Base-by-base conservation (phyloP, 164 flowering plant species). In the Vitis rupestris region DNA sequence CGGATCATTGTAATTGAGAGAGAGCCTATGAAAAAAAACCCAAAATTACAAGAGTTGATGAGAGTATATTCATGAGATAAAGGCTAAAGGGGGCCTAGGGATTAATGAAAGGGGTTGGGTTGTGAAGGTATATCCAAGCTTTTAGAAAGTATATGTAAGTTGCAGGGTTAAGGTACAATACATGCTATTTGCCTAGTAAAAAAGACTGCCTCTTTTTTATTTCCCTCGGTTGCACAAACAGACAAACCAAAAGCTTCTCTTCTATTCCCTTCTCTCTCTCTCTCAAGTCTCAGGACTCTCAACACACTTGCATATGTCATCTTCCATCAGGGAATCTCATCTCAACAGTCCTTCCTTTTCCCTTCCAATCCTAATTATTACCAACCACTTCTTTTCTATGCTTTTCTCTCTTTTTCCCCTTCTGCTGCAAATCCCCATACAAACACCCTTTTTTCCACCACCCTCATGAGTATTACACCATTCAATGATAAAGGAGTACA, bases 161-260 rank as follows among this genome's bases (percentile, higher is more conserved):
- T 64, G 84, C 80, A 81, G 86, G 74, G 67, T 87, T 81, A 77
- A 76, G 81, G 85, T 78, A 82, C 86, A 75, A 70, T 76, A 83
- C 82, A 87, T 86, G 74, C 88, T 72, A 86, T 82, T 85, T 85
- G 87, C 86, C 89, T 82, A 64, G 72, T 73, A 68, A 75, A 82
- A 90, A 77, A 82, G 79, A 75, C 75, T 51, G 68, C 61, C 55
- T 58, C 68, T 84, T 81, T 75, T 73, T 77, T 71, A 60, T 74
- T 59, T 72, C 23, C 52, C 72, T 63, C 68, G 67, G 60, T 69
- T 59, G 67, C 87, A 79, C 83, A 81, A 82, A 72, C 74, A 84
- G 86, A 85, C 90, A 85, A 85, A 81, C 85, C 63, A 85, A 86
- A 86, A 85, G 87, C 76, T 72, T 67, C 81, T 61, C 79, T 76